Base-by-base conservation (phyloP, 2,329 filamentous ascomycete species). In the Acephala macrosclerotiorum region DNA sequence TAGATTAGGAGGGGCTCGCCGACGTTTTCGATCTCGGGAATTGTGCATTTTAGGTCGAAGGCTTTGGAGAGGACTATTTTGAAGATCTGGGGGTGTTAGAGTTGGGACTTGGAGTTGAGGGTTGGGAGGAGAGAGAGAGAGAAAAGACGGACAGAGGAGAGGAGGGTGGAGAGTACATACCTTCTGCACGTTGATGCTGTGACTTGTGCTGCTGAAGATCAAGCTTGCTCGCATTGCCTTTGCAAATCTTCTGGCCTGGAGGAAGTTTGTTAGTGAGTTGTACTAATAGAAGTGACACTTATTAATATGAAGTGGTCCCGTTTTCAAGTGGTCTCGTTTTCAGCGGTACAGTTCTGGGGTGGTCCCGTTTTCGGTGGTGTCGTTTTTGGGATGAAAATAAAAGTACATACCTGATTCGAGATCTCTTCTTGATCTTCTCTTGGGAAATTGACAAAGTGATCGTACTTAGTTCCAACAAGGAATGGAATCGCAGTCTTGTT, bases 401-500 rank as follows among this genome's bases (percentile, higher is more conserved):
- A 16, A 14, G 18, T 8, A 68, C 79, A 66, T 81, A 96, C 94
- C 86, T 97, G 95, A 75, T 96, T 94, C 16, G 94, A 97, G 69
- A 99, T 99, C 80, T 99, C 96, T 79, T 99, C 96, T 78, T 99
- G 96, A 77, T 99, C 96, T 77, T 98, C 95, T 49, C 92, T 87
- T 0, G 96, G 94, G 76, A 99, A 97, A 81, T 98, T 99, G 80
- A 99, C 95, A 82, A 99, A 99, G 77, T 98, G 96, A 76, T 99
- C 96, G 79, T 98, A 99, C 80, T 99, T 99, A 40, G 96, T 99
- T 66, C 96, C 96, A 20, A 99, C 93, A 26, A 99, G 81, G 76
- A 99, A 97, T 0, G 96, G 96, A 72, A 99, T 99, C n/a, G 96
- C 96, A 16, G 96, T 99, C 85, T 99, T 99, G 85, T 99, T 99